phyloP scores from a whole-genome alignment of 768 basidiomycete species.

The Dendrothele bispora region DNA sequence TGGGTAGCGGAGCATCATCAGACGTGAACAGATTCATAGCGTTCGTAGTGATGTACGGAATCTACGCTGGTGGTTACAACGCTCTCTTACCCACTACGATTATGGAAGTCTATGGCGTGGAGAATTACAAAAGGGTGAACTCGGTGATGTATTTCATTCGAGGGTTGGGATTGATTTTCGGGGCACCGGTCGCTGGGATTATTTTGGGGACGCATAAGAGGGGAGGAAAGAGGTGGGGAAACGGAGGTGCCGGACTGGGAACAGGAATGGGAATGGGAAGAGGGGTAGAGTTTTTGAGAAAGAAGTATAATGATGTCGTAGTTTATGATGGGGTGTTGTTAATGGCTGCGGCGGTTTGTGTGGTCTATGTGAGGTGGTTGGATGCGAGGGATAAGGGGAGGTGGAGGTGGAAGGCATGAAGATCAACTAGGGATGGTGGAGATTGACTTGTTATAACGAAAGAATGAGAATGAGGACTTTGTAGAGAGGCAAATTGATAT shows the following conservation, averaged over 20 bases:
- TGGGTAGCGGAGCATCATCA: no score
- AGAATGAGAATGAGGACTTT: no score
- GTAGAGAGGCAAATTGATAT: no score
- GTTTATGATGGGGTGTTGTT: conserved; percentile 37
- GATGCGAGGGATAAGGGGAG: conserved; percentile 39
- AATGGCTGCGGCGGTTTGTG: conserved; percentile 34
- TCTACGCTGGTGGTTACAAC: conserved; percentile 46
- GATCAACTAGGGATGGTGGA: no score
- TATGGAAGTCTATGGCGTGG: conserved; percentile 41
- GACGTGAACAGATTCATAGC: conserved; percentile 41
- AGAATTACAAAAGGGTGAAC: conserved; percentile 43
- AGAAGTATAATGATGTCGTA: conserved; percentile 35
- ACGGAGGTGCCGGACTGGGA: no score
- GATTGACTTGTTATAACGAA: no score
- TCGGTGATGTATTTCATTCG: conserved; percentile 41
- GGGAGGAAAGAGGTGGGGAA: conserved; percentile 10
- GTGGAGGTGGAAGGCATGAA: conserved; percentile 44
- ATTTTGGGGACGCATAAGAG: conserved; percentile 33
- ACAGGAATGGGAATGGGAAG: not conserved
- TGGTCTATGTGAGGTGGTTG: conserved; percentile 40
- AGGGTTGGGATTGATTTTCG: conserved; percentile 38
- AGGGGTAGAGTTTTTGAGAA: conserved; percentile 17
- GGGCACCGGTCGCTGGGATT: conserved; percentile 42
- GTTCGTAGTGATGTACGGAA: conserved; percentile 40
- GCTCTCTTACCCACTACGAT: conserved; percentile 43